Conservation (phyloP, 371 early-diverging fungal genomes). For the Mortierella sp. region DNA sequence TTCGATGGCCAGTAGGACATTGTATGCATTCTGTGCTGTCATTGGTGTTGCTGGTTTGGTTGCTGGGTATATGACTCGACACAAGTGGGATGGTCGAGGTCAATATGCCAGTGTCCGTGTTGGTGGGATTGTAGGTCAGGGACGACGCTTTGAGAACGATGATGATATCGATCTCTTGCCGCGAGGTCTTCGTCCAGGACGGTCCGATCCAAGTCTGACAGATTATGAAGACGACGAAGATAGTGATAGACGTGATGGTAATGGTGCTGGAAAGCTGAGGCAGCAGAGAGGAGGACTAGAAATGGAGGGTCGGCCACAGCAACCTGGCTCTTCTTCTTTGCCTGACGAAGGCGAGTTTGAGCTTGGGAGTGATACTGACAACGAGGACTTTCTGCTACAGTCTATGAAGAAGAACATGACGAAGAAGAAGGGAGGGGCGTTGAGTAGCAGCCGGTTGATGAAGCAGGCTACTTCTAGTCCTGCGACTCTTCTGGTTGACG, state of each 20-base stretch:
- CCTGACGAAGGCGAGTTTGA: background rate
- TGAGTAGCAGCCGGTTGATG: background rate
- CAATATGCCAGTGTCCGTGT: slow-evolving; percentile 26
- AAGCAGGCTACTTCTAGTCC: slow-evolving; percentile 5
- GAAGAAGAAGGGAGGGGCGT: background rate
- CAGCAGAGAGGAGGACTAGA: background rate
- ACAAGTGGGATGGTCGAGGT: slow-evolving; percentile 22
- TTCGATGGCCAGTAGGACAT: slow-evolving; percentile 5
- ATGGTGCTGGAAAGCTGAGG: background rate
- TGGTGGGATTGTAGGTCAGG: background rate
- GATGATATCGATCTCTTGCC: slow-evolving; percentile 23
- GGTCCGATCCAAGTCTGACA: background rate
- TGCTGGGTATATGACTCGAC: slow-evolving; percentile 20
- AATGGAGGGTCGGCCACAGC: background rate
- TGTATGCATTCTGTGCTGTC: slow-evolving; percentile 30
- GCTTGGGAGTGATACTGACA: slow-evolving; percentile 16
- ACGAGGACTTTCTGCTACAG: slow-evolving; percentile 18
- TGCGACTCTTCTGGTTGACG: slow-evolving; percentile 6
- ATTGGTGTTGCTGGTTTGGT: slow-evolving; percentile 19
- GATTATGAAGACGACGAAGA: background rate
- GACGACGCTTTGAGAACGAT: slow-evolving; percentile 11
- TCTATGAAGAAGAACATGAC: background rate
- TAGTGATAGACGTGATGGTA: too few relatives aligned
- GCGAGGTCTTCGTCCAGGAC: background rate
- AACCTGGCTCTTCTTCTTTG: background rate